Conservation (phyloP, 345 rosid species). For the Rhodomyrtus tomentosa region DNA sequence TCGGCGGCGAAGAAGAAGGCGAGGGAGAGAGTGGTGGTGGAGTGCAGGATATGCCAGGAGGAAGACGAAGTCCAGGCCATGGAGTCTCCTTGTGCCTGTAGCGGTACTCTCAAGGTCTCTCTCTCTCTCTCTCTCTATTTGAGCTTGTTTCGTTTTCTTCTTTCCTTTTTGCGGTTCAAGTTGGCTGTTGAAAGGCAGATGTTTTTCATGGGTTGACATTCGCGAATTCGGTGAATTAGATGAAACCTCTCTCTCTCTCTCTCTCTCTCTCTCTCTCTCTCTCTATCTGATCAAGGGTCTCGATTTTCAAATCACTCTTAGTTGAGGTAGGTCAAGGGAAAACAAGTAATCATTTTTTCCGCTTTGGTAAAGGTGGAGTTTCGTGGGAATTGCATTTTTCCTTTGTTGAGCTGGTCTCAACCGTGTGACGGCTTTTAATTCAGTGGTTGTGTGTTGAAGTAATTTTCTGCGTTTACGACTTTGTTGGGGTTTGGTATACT, state of each 20-base stretch:
- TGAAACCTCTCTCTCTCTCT: background rate
- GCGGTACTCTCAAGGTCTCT: constrained; percentile 56
- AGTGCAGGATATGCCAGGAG: constrained; percentile 69
- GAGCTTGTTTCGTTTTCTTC: background rate
- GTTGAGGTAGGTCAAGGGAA: background rate
- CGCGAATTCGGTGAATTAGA: background rate
- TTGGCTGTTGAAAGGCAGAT: background rate
- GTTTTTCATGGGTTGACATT: background rate
- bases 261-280: no score
- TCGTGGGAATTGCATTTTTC: background rate
- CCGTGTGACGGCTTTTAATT: background rate
- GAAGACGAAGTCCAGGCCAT: constrained; percentile 28
- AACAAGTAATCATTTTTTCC: background rate
- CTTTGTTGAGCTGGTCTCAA: background rate
- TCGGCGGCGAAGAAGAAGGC: background rate
- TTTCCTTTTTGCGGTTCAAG: background rate
- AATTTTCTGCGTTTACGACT: background rate
- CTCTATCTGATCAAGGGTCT: background rate
- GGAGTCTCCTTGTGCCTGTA: constrained; percentile 66
- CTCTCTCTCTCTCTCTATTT: background rate
- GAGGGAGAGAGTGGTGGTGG: constrained; percentile 16
- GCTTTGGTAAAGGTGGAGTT: background rate
- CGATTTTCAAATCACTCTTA: background rate
- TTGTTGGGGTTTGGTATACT: background rate
- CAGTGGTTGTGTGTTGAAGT: background rate